phyloP scores from a whole-genome alignment of 331 rosid genomes.

The Phaseolus coccineus region DNA sequence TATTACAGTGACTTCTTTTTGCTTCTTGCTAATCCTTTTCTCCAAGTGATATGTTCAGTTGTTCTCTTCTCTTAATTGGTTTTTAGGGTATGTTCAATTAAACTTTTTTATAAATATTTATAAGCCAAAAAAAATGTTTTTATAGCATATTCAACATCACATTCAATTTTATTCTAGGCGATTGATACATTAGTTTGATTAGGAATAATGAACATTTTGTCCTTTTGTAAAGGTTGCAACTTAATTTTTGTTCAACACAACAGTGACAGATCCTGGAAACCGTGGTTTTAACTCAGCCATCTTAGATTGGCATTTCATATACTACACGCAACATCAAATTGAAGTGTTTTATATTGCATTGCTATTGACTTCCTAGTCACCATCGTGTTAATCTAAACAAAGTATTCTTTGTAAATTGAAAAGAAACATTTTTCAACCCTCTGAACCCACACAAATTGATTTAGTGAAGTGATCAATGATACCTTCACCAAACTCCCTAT shows the following conservation, averaged over 20 bases:
- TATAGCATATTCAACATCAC: too few species aligned
- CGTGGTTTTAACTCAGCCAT: background rate
- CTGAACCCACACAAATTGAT: background rate
- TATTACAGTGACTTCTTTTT: too few species aligned
- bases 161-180: too few species aligned
- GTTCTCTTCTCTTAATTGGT: too few species aligned
- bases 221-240: background rate
- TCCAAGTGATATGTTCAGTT: too few species aligned
- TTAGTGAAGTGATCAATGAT: background rate
- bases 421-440: conserved; percentile 19
- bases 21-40: too few species aligned
- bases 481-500: background rate
- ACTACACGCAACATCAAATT: background rate
- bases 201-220: too few species aligned
- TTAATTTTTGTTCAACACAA: background rate
- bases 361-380: background rate
- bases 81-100: too few species aligned
- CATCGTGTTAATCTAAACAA: background rate
- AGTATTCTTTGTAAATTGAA: background rate
- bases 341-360: background rate
- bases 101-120: too few species aligned
- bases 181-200: too few species aligned
- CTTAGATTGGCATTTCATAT: background rate
- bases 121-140: too few species aligned
- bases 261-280: background rate